Percentiles rank a stretch among this genome's conserved stretches.
These are phyloP conservation scores for Coleophoma eucalyptorum DNA, from an alignment of 2,329 filamentous ascomycete genomes.

Conservation along the genomic window DNA sequence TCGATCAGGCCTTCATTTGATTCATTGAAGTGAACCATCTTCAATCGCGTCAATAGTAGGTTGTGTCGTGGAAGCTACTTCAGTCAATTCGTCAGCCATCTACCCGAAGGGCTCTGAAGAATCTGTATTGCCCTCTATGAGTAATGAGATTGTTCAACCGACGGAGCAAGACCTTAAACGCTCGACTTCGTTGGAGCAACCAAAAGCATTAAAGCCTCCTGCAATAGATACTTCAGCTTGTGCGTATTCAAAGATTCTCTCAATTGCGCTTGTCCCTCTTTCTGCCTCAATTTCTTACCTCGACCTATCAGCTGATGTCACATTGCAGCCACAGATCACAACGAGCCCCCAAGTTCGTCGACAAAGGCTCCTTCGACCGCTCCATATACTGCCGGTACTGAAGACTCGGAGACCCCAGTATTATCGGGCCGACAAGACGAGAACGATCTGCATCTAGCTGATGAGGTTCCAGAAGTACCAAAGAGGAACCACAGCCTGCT, in stretches of 20 bases:
- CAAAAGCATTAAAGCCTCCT: conserved; percentile 23
- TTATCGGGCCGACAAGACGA: conserved; percentile 20
- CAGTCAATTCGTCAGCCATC: conserved; percentile 2
- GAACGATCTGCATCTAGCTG: conserved; percentile 14
- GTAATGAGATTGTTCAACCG: conserved; percentile 30
- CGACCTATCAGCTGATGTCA: conserved; percentile 14
- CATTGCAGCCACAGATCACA: conserved; percentile 18
- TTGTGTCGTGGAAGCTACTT: neutral
- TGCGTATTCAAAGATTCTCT: conserved; percentile 12
- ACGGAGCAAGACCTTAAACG: conserved; percentile 28
- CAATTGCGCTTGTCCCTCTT: neutral
- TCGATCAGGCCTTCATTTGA: too few species aligned
- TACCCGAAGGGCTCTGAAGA: conserved; percentile 6
- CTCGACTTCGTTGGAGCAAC: conserved; percentile 23
- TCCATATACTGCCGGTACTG: conserved; percentile 23
- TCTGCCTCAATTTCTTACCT: neutral
- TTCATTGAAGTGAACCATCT: too few species aligned
- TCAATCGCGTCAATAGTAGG: too few species aligned
- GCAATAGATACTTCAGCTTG: conserved; percentile 26
- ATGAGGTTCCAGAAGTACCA: conserved; percentile 18
- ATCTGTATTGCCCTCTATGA: conserved; percentile 29
- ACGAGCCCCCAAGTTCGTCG: conserved; percentile 24
- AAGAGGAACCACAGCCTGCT: conserved; percentile 47
- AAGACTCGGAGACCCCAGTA: conserved; percentile 23
- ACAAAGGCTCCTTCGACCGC: conserved; percentile 23